Conservation (phyloP, 805 yeast species). For the Suhomyces sp. region DNA sequence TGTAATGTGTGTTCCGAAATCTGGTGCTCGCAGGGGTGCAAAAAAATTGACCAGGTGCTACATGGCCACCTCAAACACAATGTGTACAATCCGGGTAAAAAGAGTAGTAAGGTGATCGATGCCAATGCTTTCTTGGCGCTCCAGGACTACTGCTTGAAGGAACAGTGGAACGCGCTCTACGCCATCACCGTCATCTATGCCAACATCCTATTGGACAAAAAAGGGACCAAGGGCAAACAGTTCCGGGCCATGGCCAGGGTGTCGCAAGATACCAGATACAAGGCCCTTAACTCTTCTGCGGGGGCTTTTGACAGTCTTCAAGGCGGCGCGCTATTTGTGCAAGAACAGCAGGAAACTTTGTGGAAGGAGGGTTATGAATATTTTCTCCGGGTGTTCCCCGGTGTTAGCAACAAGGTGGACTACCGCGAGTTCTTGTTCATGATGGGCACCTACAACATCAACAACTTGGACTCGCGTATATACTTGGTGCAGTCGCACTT, state of each 20-base stretch:
- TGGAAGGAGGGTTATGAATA: slow-evolving; percentile 59
- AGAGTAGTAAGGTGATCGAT: slow-evolving; percentile 37
- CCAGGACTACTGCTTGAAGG: slow-evolving; percentile 59
- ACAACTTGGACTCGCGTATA: slow-evolving; percentile 63
- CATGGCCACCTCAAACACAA: slow-evolving; percentile 62
- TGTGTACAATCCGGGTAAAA: slow-evolving; percentile 29
- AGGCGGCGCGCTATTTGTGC: slow-evolving; percentile 53
- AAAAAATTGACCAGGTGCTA: slow-evolving; percentile 39
- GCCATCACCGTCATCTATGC: slow-evolving; percentile 60
- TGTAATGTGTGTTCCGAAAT: slow-evolving; percentile 62
- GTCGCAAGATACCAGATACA: slow-evolving; percentile 61
- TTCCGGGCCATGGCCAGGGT: slow-evolving; percentile 66
- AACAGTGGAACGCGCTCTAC: slow-evolving; percentile 67
- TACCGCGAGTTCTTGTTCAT: slow-evolving; percentile 57
- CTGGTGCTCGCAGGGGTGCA: slow-evolving; percentile 71
- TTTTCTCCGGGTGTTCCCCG: slow-evolving; percentile 50
- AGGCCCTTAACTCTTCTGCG: slow-evolving; percentile 54
- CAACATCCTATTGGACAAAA: slow-evolving; percentile 39
- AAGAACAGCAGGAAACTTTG: slow-evolving; percentile 53
- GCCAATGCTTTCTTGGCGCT: slow-evolving; percentile 51
- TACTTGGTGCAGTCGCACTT: slow-evolving; percentile 65
- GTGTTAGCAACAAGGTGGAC: slow-evolving; percentile 19
- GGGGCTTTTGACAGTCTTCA: slow-evolving; percentile 51
- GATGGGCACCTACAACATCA: slow-evolving; percentile 72
- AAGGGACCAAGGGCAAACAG: slow-evolving; percentile 40